Base-by-base conservation (phyloP, 2,329 filamentous ascomycete genomes). In the Balansia obtecta region DNA sequence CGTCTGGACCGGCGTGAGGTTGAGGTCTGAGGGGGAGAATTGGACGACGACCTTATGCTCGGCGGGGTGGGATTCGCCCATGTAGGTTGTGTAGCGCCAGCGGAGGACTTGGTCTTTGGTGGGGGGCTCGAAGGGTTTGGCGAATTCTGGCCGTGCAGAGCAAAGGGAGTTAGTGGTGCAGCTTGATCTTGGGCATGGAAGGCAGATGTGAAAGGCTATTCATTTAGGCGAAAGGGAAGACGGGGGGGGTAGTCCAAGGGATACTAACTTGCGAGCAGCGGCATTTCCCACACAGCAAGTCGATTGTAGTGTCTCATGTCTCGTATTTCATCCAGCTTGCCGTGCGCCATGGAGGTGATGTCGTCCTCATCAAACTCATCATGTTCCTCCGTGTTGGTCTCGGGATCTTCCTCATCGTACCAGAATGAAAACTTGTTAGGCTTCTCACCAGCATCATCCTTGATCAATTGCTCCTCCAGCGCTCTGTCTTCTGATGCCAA, bases 61-160 rank as follows among this genome's bases (percentile, higher is more conserved):
- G 2, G 91, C 88, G 0, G 93, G 91, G 70, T 98, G 94, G 50
- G 79, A 74, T 69, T 97, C 93, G 60, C 91, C 91, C 77, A 98
- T 85, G 71, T 97, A 97, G 38, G 85, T 90, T 15, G 93, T 98
- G 73, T 95, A 96, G 61, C 93, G 85, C 81, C 96, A 98, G 60
- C 91, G 85, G 52, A 98, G 80, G 44, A 88, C 81, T 59, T 86
- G 76, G 44, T 80, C 68, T 32, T 74, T 66, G 13, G 77, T 75
- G 2, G 91, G 88, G 2, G 82, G 79, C 53, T 76, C 70, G 65
- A 95, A 97, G 16, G 87, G 85, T 68, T 87, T 87, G 50, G 87
- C 85, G 55, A 93, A 78, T 64, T 91, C 88, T 95, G 62, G 46
- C 7, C 27, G 15, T 32, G 22, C 22, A 1, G 20, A 42, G 13